Evolutionary conservation across 768 basidiomycete species (phyloP).

Genomic region (Crassisporium funariophilum): DNA sequence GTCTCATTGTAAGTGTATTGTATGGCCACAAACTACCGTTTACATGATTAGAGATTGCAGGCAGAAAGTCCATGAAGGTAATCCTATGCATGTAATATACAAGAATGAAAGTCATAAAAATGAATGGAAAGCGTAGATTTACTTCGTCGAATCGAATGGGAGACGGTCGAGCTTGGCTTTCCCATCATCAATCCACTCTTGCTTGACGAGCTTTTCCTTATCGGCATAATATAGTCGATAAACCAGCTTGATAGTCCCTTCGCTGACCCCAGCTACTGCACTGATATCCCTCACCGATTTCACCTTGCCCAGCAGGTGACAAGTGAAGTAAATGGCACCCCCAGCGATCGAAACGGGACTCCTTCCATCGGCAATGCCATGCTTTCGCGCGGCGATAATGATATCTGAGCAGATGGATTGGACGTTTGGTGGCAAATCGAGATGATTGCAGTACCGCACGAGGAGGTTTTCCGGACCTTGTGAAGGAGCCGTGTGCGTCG

Average conservation of each 20-base stretch:
- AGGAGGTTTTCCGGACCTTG: slow-evolving; percentile 84
- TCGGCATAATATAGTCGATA: slow-evolving; percentile 78
- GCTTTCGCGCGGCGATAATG: slow-evolving; percentile 75
- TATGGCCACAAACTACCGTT: slow-evolving; percentile 19
- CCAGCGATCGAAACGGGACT: slow-evolving; percentile 99
- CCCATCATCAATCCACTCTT: slow-evolving; percentile 83
- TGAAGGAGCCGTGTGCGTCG: slow-evolving; percentile 46
- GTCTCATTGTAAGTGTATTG: slow-evolving; percentile 18
- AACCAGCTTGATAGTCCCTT: slow-evolving; percentile 91
- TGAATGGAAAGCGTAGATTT: slow-evolving; percentile 21
- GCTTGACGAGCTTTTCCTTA: slow-evolving; percentile 78
- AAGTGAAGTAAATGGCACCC: slow-evolving; percentile 93
- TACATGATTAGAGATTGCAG: slow-evolving; percentile 14
- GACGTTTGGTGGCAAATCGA: slow-evolving; percentile 80
- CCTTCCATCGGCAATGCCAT: slow-evolving; percentile 90
- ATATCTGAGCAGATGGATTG: slow-evolving; percentile 85
- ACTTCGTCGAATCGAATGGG: slow-evolving; percentile 43
- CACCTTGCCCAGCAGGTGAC: slow-evolving; percentile 71
- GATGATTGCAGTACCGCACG: slow-evolving; percentile 92
- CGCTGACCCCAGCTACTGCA: slow-evolving; percentile 89
- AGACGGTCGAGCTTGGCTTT: slow-evolving; percentile 58
- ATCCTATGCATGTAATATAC: slow-evolving; percentile 13
- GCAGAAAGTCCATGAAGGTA: slow-evolving; percentile 2
- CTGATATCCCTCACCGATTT: slow-evolving; percentile 87
- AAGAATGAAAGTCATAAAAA: slow-evolving; percentile 20